Conservation (phyloP, 2,329 filamentous ascomycete species). For the Lasiodiplodia sp. region DNA sequence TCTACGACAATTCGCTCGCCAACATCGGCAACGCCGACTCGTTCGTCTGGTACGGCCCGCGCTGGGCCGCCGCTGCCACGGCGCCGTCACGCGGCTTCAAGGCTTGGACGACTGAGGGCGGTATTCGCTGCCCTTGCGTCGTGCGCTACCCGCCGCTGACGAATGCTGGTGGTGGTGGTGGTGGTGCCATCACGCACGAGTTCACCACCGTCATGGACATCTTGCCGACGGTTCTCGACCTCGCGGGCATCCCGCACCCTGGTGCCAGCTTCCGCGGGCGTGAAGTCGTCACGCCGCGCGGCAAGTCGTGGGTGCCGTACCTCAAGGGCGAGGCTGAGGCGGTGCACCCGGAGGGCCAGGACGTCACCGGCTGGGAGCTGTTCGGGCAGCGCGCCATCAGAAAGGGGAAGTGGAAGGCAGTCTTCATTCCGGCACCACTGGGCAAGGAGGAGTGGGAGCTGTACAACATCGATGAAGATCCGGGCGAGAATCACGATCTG, state of each 20-base stretch:
- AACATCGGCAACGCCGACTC: conserved; percentile 25
- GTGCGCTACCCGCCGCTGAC: conserved; percentile 23
- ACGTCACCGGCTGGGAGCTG: conserved; percentile 31
- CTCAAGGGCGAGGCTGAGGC: neutral
- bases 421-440: conserved; percentile 31
- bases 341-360: conserved; percentile 5
- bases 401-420: conserved; percentile 31
- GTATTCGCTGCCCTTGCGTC: conserved; percentile 28
- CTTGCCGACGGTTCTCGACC: conserved; percentile 26
- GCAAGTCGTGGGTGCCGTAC: conserved; percentile 16
- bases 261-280: conserved; percentile 16
- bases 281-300: conserved; percentile 23
- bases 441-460: conserved; percentile 33
- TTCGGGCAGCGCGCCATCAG: conserved; percentile 32
- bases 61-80: conserved; percentile 26
- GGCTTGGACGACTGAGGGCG: conserved; percentile 24
- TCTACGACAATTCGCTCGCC: conserved; percentile 28
- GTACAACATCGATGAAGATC: conserved; percentile 31
- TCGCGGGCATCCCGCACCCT: conserved; percentile 19
- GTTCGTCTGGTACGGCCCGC: conserved; percentile 29
- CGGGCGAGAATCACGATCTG: conserved; percentile 30
- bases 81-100: conserved; percentile 29
- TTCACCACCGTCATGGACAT: conserved; percentile 31
- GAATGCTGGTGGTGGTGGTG: too few relatives aligned
- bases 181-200: conserved; percentile 4